These are phyloP conservation scores for Ophiostoma sp. DNA, from an alignment of 2,329 filamentous ascomycete genomes.

Conservation along the genomic window DNA sequence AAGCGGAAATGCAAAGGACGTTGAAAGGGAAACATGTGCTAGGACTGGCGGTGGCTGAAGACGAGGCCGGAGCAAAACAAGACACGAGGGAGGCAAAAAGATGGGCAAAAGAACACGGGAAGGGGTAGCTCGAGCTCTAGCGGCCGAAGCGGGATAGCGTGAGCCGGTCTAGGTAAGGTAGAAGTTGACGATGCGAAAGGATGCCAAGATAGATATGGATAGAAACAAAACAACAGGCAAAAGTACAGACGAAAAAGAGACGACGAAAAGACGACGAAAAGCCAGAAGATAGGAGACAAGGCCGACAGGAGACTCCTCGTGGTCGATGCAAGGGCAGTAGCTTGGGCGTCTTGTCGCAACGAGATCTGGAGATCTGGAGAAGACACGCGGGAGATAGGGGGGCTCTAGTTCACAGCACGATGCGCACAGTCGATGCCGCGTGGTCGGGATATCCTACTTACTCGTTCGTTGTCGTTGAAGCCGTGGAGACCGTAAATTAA, in stretches of 20 bases:
- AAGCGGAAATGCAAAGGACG: neutral
- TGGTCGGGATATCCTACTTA: neutral
- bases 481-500: neutral
- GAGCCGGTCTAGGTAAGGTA: neutral
- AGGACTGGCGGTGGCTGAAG: neutral
- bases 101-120: slow-evolving; percentile 5
- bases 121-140: slow-evolving; percentile 6
- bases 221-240: neutral
- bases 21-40: neutral
- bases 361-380: neutral
- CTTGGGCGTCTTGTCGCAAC: slow-evolving; percentile 11
- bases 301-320: neutral
- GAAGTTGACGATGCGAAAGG: neutral
- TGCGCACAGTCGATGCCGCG: neutral
- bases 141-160: slow-evolving; percentile 3
- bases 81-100: neutral
- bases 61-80: neutral
- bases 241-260: neutral
- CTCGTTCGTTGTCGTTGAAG: neutral
- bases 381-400: neutral
- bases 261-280: neutral
- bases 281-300: no score
- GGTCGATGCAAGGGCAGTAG: slow-evolving; percentile 8
- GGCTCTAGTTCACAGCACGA: neutral
- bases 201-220: neutral